Base-by-base conservation (phyloP, 164 flowering plant species). In the Houttuynia cordata region DNA sequence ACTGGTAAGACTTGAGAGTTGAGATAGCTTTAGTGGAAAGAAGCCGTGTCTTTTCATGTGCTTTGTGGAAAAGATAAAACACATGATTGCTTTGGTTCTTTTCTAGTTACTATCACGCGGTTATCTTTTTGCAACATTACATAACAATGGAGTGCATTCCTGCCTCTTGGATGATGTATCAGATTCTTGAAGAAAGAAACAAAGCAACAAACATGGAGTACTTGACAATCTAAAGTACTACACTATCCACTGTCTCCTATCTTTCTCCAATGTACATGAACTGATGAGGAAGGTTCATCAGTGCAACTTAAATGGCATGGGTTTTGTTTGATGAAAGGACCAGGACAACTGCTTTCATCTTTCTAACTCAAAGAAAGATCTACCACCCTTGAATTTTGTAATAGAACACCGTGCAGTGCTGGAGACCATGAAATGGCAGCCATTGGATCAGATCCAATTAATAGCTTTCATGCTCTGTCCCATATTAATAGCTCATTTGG, bases 251-350 rank as follows among this genome's bases (percentile, higher is more conserved):
- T 53, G 56, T 53, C 56, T 53, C 23, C 8, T 53, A 20, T 53
- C 25, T 24, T 21, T 53, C 56, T 53, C 56, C 14, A 7, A 24
- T 25, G 40, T 14, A 56, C 59, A 56, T 56, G 59, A 56, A 56
- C 20, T 10, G 17, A 45, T 45, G 49, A 45, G 17, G 49, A 45
- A 45, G 17, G 17, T 14, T 17, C 49, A 45, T 17, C 49, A 45
- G 49, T 45, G 17, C 17, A 45, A 45, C 49, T 45, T 45, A 8
- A 45, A 45, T 45, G 49, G 49, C 49, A 1, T 17, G 49, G 12
- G 45, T 6, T 30, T 45, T 45, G 49, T 45, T 17, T 14, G 49
- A 14, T 45, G 17, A 45, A 45, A 45, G 49, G 49, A 45, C 49
- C 49, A 45, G 17, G 3, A 10, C 49, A 10, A 45, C n/a, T n/a